These are phyloP conservation scores for Mrakiaceae sp. DNA, from an alignment of 1,284 basidiomycete genomes.

Conservation along the genomic window DNA sequence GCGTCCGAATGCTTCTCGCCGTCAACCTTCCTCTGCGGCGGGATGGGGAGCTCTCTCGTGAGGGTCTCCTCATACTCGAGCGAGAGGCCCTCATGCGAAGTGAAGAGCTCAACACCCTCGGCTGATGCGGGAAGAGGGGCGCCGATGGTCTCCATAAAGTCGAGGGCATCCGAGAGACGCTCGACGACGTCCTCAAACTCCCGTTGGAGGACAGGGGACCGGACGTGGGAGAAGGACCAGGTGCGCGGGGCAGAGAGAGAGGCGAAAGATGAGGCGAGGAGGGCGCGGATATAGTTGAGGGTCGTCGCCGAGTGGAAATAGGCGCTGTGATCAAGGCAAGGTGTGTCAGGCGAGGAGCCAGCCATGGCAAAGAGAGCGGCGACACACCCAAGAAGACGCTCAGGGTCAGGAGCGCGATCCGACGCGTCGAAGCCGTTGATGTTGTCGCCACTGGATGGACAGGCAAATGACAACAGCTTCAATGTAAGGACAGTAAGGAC, in stretches of 20 bases:
- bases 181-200: conserved; percentile 80
- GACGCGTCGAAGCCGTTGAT: conserved; percentile 66
- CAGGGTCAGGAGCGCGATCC: conserved; percentile 75
- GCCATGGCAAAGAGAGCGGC: neutral
- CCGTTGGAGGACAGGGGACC: conserved; percentile 58
- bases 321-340: conserved; percentile 43
- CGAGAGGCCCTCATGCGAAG: conserved; percentile 85
- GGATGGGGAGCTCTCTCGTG: conserved; percentile 50
- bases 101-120: conserved; percentile 11
- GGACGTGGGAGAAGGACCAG: conserved; percentile 88
- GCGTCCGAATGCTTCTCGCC: no score
- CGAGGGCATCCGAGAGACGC: conserved; percentile 76
- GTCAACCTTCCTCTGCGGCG: neutral
- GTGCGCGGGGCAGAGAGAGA: conserved; percentile 79
- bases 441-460: conserved; percentile 68
- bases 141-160: conserved; percentile 52
- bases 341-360: neutral
- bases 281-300: conserved; percentile 78
- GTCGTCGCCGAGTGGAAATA: conserved; percentile 95
- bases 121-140: conserved; percentile 11
- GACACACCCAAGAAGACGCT: conserved; percentile 53
- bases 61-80: conserved; percentile 87
- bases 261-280: conserved; percentile 84
- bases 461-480: conserved; percentile 4
- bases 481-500: neutral